Percentiles rank a stretch among this genome's conserved stretches.
These are phyloP conservation scores for Niebla homalea DNA, from an alignment of 495 filamentous ascomycete genomes.

Conservation along the genomic window DNA sequence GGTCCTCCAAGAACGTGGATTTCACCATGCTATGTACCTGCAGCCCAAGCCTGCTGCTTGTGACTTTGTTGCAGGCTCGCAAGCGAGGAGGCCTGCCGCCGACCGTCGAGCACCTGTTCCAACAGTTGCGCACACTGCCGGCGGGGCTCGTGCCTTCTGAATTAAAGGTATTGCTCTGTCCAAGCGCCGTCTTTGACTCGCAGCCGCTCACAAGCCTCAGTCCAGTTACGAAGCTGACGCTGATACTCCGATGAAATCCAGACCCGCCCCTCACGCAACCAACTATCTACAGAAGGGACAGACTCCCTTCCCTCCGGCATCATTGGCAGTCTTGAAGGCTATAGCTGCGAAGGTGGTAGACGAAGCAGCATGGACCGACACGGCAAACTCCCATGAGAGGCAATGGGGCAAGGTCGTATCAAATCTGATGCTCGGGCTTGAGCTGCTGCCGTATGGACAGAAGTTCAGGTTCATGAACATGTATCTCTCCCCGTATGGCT, in stretches of 20 bases:
- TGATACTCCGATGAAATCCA: background rate
- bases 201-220: background rate
- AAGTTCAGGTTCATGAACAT: background rate
- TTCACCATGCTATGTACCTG: too few relatives aligned
- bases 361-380: background rate
- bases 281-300: background rate
- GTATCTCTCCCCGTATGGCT: background rate
- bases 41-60: too few relatives aligned
- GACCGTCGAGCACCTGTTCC: too few relatives aligned
- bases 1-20: too few relatives aligned
- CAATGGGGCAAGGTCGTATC: constrained; percentile 1
- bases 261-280: background rate
- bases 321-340: background rate
- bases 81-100: too few relatives aligned
- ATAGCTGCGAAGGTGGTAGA: background rate
- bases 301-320: background rate
- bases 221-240: background rate
- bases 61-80: too few relatives aligned
- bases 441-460: background rate
- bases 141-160: too few relatives aligned
- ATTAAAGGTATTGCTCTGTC: too few relatives aligned
- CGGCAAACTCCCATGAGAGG: background rate
- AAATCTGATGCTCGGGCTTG: background rate
- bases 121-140: too few relatives aligned
- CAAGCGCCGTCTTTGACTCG: too few relatives aligned